Base-by-base conservation (phyloP, 2,329 filamentous ascomycete genomes). In the Botrytis squamosa region DNA sequence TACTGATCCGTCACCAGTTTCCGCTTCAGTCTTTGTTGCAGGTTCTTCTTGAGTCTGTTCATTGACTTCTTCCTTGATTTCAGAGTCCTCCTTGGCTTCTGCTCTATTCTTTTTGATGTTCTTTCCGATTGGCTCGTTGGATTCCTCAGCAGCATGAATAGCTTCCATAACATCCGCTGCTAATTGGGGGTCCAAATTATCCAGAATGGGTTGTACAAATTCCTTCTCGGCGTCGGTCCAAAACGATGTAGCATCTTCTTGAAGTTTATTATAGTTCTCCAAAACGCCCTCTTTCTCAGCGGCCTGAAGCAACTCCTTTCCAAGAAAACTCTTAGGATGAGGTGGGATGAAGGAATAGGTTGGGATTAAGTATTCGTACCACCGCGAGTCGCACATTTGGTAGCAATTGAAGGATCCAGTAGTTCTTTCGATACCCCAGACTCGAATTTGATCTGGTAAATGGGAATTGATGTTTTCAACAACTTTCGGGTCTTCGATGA, bases 291-390 rank as follows among this genome's bases (percentile, higher is more conserved):
- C 88, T 81, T 93, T 89, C 81, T 92, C 90, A 0, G 93, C 93
- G 71, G 90, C 85, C 79, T 95, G 90, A n/a, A 89, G 87, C n/a
- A 97, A 85, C 81, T 94, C 93, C 83, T 91, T 93, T 14, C 93
- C 95, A 52, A 99, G 83, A 81, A 89, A 97, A 75, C 93, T 97
- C 76, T 92, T 91, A 0, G 95, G 95, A 81, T 98, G 95, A 0
- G 96, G 96, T 33, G 96, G 96, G 46, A 99, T 85, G 78, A 99
- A 93, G 73, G 93, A 94, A 83, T 98, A 94, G 60, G 93, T 96
- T 3, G 96, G 96, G 82, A 99, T 93, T 70, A 99, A 86, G 81
- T 99, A 99, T 84, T 99, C 96, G 84, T 99, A 99, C 87, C 95
- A 97, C 78, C 96, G 88, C 40, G 94, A 97, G 83, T 99, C 96